phyloP scores from a whole-genome alignment of 495 filamentous ascomycete genomes.

The Penicillium herquei region DNA sequence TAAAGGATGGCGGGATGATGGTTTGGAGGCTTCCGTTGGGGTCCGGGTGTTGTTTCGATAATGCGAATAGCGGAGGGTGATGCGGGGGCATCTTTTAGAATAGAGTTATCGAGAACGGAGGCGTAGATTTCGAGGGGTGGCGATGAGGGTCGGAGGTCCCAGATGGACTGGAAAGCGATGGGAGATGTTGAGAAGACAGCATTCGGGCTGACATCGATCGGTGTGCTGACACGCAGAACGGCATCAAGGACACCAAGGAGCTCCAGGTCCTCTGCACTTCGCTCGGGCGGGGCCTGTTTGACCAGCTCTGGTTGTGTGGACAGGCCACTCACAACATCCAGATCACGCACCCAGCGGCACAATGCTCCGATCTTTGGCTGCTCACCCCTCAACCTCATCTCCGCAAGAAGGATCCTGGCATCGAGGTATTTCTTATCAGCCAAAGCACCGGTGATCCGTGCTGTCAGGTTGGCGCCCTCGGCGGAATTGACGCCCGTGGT shows the following conservation, averaged over 20 bases:
- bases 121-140: slow-evolving; percentile 29
- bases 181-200: slow-evolving; percentile 27
- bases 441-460: slow-evolving; percentile 38
- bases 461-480: slow-evolving; percentile 39
- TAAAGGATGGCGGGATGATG: slow-evolving; percentile 41
- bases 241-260: slow-evolving; percentile 37
- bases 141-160: slow-evolving; percentile 37
- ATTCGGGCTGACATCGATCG: slow-evolving; percentile 29
- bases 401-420: slow-evolving; percentile 34
- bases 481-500: slow-evolving; percentile 38
- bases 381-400: slow-evolving; percentile 37
- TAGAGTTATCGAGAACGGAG: slow-evolving; percentile 38
- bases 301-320: slow-evolving; percentile 30
- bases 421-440: slow-evolving; percentile 36
- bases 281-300: slow-evolving; percentile 14
- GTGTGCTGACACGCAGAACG: slow-evolving; percentile 36
- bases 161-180: slow-evolving; percentile 40
- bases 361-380: slow-evolving; percentile 40
- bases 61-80: slow-evolving; percentile 30
- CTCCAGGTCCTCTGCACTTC: slow-evolving; percentile 27
- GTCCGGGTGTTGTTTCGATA: slow-evolving; percentile 34
- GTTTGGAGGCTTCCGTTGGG: slow-evolving; percentile 38
- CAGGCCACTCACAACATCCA: slow-evolving; percentile 41
- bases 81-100: slow-evolving; percentile 27
- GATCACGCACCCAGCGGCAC: slow-evolving; percentile 41